Evolutionary conservation across 2,329 filamentous ascomycete species (phyloP), one percentile per base, ranked within the genome.

Genomic region (Mycocentrospora acerina): DNA sequence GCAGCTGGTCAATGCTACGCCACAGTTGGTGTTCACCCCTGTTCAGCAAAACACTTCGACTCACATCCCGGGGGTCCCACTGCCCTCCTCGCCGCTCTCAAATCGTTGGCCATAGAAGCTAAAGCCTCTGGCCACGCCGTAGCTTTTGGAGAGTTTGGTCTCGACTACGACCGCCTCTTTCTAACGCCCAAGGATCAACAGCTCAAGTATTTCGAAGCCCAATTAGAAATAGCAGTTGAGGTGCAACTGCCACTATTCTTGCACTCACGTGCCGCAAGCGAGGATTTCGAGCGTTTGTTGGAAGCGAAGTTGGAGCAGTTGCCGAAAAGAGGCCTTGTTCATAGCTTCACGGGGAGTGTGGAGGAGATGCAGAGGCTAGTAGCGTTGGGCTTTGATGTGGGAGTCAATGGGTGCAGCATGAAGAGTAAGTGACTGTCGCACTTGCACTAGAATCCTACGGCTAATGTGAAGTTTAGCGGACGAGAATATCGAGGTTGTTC

Each of bases 351-450:
- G 0, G 93, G 93, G 3, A 89, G 88, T 0, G 68, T 82, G 11
- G 87, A 86, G 38, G 93, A 98, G 69, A 91, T 95, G 85, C 72
- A 78, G 39, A 81, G 88, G 50, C 72, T 97, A 38, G 82, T 94
- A 55, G 82, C 81, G 2, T 67, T 94, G 30, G 91, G 90, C 0
- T 79, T 96, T 37, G 85, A 95, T 68, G 83, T 98, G 44, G 91
- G 93, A n/a, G 81, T 96, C 44, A 98, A 98, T 62, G 93, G 93
- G 4, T 98, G 93, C 68, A 94, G 88, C 58, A 80, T 98, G 74
- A 98, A 97, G 76, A 97, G 61, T 65, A 35, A 39, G 57, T 40
- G 2, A 5, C 3, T 18, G 11, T 12, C n/a, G 4, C 13, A 7
- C 2, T 14, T 10, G 8, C 31, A 4, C 3, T 29, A 24, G 15